A percentile compares a stretch with the other conserved stretches of the same genome.
These are phyloP conservation scores for Apophysomyces ossiformis DNA, from an alignment of 371 early-diverging fungal genomes.

Conservation along the genomic window DNA sequence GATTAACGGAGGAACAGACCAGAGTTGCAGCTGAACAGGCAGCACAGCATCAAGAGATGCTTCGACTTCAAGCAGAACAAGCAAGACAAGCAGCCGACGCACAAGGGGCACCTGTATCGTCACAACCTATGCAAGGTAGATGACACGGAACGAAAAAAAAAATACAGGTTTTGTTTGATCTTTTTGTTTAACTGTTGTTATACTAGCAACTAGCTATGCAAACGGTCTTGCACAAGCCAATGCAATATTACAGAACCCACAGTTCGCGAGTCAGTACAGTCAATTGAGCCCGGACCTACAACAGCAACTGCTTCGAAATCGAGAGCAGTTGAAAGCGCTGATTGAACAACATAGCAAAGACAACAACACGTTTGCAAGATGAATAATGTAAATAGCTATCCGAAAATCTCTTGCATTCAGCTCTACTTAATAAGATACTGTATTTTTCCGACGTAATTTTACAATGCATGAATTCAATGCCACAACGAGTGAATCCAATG, in stretches of 20 bases:
- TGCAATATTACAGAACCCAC: slow-evolving; percentile 40
- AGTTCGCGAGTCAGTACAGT: slow-evolving; percentile 39
- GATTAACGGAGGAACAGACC: slow-evolving; percentile 43
- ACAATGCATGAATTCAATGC: too few species aligned
- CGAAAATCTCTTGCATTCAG: neutral
- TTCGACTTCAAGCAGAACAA: slow-evolving; percentile 44
- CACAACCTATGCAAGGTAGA: neutral
- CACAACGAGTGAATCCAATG: too few species aligned
- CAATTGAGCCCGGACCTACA: slow-evolving; percentile 43
- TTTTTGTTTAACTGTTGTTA: neutral
- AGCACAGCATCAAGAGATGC: slow-evolving; percentile 43
- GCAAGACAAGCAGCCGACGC: slow-evolving; percentile 31
- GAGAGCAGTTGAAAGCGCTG: slow-evolving; percentile 40
- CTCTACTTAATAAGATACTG: neutral
- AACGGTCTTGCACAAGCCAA: slow-evolving; percentile 43
- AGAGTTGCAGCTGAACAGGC: slow-evolving; percentile 51
- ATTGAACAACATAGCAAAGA: slow-evolving; percentile 31
- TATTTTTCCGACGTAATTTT: too few species aligned
- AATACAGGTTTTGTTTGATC: neutral
- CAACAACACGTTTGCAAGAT: slow-evolving; percentile 11
- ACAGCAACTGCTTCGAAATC: slow-evolving; percentile 34
- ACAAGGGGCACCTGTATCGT: neutral
- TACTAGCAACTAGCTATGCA: slow-evolving; percentile 21
- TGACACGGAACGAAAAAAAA: neutral
- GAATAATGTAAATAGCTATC: slow-evolving; percentile 1